Percentiles rank a stretch among this genome's conserved stretches.
Conservation (phyloP, 2,329 filamentous ascomycete species). For the Aspergillus piperis region DNA sequence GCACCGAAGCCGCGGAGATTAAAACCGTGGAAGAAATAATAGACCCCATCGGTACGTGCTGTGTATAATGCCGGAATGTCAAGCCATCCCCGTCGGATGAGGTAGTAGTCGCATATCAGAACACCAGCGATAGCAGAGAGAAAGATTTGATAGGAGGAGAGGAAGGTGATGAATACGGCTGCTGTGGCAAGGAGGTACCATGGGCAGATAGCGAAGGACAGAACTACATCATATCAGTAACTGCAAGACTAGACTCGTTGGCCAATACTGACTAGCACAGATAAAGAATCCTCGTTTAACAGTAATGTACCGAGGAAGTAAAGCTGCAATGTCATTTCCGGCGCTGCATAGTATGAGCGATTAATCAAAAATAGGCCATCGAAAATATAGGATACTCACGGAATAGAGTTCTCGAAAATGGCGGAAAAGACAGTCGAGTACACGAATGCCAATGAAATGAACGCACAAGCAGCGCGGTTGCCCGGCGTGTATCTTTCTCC, state of each 20-base stretch:
- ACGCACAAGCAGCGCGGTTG: conserved; percentile 44
- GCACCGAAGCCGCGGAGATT: conserved; percentile 38
- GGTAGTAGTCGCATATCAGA: conserved; percentile 47
- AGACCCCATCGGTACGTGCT: conserved; percentile 28
- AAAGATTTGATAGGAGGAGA: conserved; percentile 45
- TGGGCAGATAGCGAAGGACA: conserved; percentile 40
- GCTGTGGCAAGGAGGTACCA: conserved; percentile 43
- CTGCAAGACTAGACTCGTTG: no score
- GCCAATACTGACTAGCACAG: conserved; percentile 24
- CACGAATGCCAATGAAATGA: conserved; percentile 45
- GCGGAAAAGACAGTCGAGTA: conserved; percentile 49
- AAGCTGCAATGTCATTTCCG: conserved; percentile 41
- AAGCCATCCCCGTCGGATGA: conserved; percentile 40
- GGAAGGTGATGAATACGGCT: conserved; percentile 42
- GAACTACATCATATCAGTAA: conserved; percentile 11
- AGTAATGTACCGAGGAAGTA: conserved; percentile 44
- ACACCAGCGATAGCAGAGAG: conserved; percentile 47
- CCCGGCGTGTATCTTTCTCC: conserved; percentile 35
- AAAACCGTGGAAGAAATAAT: conserved; percentile 39
- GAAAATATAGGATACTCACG: conserved; percentile 13
- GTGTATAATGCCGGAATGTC: conserved; percentile 41
- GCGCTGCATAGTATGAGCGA: conserved; percentile 20
- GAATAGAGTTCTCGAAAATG: conserved; percentile 48
- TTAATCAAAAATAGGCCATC: background rate
- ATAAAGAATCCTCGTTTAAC: conserved; percentile 45